These are phyloP conservation scores for Pestalotiopsis sp. DNA, from an alignment of 2,329 filamentous ascomycete genomes.

Conservation along the genomic window DNA sequence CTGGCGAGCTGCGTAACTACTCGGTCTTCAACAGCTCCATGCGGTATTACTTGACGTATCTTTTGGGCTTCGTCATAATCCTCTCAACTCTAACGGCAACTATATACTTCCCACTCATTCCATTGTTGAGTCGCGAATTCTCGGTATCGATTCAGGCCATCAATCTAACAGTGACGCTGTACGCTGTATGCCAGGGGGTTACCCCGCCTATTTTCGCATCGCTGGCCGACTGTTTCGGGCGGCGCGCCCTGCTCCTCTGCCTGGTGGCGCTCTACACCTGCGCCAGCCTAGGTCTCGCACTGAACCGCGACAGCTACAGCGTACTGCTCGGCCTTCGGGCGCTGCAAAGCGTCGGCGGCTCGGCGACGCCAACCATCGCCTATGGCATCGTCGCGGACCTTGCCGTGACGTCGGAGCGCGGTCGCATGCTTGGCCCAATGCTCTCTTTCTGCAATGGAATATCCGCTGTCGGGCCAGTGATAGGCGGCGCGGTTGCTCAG, in stretches of 20 bases:
- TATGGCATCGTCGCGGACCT: constrained; percentile 19
- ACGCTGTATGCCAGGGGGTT: constrained; percentile 14
- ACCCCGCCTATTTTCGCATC: constrained; percentile 14
- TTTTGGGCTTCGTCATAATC: constrained; percentile 14
- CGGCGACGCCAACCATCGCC: constrained; percentile 7
- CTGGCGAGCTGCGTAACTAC: background rate
- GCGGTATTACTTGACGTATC: constrained; percentile 1
- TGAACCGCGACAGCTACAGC: constrained; percentile 13
- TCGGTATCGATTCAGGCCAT: constrained; percentile 14
- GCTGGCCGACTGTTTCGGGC: constrained; percentile 13
- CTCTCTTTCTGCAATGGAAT: constrained; percentile 12
- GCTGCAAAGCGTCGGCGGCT: constrained; percentile 18
- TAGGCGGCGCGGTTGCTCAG: constrained; percentile 15
- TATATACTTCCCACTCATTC: constrained; percentile 18
- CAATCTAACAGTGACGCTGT: constrained; percentile 17
- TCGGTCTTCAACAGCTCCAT: background rate
- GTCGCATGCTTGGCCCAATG: constrained; percentile 16
- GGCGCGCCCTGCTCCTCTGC: constrained; percentile 41
- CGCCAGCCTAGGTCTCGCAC: constrained; percentile 50
- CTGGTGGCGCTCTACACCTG: constrained; percentile 47
- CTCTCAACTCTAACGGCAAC: constrained; percentile 31
- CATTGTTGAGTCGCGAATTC: constrained; percentile 7
- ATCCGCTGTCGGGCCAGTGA: constrained; percentile 16
- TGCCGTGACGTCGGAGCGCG: constrained; percentile 9
- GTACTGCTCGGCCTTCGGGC: constrained; percentile 18